Evolutionary conservation across 257 asterid species (phyloP).

Genomic region (Rehmannia glutinosa): DNA sequence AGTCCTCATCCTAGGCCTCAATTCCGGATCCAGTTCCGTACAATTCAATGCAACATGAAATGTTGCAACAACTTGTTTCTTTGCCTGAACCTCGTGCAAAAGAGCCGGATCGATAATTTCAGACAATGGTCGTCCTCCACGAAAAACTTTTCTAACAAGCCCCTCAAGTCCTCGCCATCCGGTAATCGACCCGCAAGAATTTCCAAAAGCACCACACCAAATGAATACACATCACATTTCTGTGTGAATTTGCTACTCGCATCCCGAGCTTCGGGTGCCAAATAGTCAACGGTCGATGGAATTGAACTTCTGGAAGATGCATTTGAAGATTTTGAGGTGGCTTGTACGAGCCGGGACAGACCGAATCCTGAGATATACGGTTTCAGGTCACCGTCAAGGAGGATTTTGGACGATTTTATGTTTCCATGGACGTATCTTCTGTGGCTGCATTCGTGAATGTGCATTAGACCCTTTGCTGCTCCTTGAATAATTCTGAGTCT

Average conservation of each 20-base stretch:
- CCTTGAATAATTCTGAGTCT: conserved; percentile 61
- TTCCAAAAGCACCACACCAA: conserved; percentile 68
- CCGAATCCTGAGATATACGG: conserved; percentile 77
- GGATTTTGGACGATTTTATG: conserved; percentile 67
- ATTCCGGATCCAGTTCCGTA: conserved; percentile 67
- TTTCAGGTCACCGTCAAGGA: conserved; percentile 66
- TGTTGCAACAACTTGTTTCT: conserved; percentile 67
- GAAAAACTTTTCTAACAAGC: conserved; percentile 54
- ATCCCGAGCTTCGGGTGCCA: conserved; percentile 58
- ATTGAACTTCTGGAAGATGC: too few relatives aligned
- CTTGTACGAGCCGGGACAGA: conserved; percentile 51
- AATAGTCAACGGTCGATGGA: too few relatives aligned
- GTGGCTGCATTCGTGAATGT: conserved; percentile 77
- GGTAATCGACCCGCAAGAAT: conserved; percentile 76
- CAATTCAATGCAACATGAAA: conserved; percentile 69
- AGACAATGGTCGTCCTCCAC: conserved; percentile 61
- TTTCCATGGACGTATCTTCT: conserved; percentile 64
- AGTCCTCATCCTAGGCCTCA: conserved; percentile 74
- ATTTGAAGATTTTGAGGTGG: conserved; percentile 35
- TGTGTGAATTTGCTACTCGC: conserved; percentile 48
- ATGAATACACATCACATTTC: conserved; percentile 68
- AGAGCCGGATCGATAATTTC: conserved; percentile 67
- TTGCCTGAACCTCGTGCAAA: conserved; percentile 65
- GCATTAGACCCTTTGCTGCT: conserved; percentile 50
- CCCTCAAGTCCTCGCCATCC: conserved; percentile 57